phyloP scores from a whole-genome alignment of 2,329 filamentous ascomycete species.

The Aschersonia sp. region DNA sequence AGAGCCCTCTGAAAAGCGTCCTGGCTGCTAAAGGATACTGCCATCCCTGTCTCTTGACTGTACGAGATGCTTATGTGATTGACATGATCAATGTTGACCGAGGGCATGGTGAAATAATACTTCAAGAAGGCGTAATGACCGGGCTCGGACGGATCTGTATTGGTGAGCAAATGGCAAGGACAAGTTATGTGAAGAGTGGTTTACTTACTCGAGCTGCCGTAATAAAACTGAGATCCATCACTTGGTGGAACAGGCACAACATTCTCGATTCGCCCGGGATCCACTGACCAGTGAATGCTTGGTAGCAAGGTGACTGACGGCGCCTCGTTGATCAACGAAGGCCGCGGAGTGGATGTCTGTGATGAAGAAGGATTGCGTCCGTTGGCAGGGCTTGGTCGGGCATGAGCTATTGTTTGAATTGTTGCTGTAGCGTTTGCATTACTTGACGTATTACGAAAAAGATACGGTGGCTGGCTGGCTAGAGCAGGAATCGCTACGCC shows the following conservation, averaged over 20 bases:
- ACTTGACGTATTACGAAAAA: too few relatives aligned
- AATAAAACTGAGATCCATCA: constrained; percentile 10
- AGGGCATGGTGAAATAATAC: constrained; percentile 12
- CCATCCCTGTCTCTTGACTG: constrained; percentile 1
- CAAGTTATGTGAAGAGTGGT: not conserved
- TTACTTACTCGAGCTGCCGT: constrained; percentile 7
- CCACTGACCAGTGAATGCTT: constrained; percentile 11
- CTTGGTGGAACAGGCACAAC: constrained; percentile 10
- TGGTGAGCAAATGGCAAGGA: not conserved
- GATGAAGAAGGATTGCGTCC: not conserved
- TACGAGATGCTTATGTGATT: constrained; percentile 8
- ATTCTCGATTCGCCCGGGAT: constrained; percentile 10
- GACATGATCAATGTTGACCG: constrained; percentile 15
- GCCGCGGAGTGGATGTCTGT: not conserved
- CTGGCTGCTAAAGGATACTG: constrained; percentile 6
- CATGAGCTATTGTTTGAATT: too few relatives aligned
- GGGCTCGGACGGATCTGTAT: constrained; percentile 8
- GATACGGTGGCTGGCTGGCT: too few relatives aligned
- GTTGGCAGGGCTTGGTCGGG: not conserved
- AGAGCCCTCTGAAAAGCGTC: constrained; percentile 10
- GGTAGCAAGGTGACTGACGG: constrained; percentile 2
- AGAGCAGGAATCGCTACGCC: too few relatives aligned
- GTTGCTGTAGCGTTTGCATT: too few relatives aligned
- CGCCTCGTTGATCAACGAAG: constrained; percentile 1
- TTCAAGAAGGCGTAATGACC: constrained; percentile 13